Conservation (phyloP, 148 eudicot genomes). For the Arctostaphylos glauca region DNA sequence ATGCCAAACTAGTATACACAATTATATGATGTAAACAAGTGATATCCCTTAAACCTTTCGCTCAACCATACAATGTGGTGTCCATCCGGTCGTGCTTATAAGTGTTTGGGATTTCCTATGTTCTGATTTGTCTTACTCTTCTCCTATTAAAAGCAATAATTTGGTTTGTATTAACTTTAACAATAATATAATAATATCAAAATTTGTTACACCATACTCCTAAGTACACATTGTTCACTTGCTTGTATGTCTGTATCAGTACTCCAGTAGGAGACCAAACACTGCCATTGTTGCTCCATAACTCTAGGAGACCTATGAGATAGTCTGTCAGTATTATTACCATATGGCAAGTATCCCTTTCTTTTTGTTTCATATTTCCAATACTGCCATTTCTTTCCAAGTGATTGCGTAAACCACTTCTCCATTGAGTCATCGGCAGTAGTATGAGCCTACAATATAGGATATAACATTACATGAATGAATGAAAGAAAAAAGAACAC, state of each 20-base stretch:
- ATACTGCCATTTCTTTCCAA: neutral
- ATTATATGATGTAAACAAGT: neutral
- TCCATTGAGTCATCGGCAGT: neutral
- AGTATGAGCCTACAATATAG: neutral
- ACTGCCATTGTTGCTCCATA: no score
- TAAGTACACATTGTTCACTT: no score
- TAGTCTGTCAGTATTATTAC: neutral
- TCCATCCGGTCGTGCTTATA: neutral
- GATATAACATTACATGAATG: neutral
- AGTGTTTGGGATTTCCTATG: neutral
- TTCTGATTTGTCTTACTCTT: neutral
- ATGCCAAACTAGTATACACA: neutral
- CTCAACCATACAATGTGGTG: neutral
- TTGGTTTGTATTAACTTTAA: neutral
- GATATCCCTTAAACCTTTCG: neutral
- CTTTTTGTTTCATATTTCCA: neutral
- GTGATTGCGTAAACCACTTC: neutral
- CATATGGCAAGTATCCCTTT: neutral
- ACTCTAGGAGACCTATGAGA: neutral
- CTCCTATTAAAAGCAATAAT: neutral
- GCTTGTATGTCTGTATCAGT: no score
- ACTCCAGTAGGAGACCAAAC: no score
- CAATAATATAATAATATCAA: no score
- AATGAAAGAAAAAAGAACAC: no score
- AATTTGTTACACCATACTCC: neutral